Evolutionary conservation across 306 rosid species (phyloP).

Genomic region (Acacia confusa): DNA sequence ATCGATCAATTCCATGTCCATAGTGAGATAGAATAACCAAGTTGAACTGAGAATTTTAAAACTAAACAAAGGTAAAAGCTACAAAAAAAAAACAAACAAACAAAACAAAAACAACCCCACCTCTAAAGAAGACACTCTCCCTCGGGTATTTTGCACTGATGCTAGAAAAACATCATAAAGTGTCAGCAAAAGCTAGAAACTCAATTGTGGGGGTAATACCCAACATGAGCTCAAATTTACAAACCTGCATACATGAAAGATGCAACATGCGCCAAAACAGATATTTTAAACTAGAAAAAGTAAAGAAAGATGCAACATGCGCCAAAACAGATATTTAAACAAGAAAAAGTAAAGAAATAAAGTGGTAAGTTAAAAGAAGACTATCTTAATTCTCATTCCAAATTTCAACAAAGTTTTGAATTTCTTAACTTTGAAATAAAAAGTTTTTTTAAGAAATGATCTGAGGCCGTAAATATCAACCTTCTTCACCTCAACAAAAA

Average conservation of each 20-base stretch:
- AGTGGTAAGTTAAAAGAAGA: not conserved
- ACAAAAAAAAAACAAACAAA: not conserved
- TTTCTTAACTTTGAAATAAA: not conserved
- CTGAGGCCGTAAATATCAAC: no score
- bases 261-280: not conserved
- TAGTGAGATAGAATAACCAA: not conserved
- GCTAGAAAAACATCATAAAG: slow-evolving; percentile 48
- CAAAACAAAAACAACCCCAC: no score
- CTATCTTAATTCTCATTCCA: not conserved
- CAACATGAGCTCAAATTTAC: slow-evolving; percentile 27
- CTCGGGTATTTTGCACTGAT: slow-evolving; percentile 68
- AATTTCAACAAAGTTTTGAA: not conserved
- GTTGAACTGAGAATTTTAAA: slow-evolving; percentile 8
- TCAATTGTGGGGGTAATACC: not conserved
- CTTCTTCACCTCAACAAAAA: no score
- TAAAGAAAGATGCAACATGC: no score
- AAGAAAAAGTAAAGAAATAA: not conserved
- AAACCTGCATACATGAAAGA: slow-evolving; percentile 51
- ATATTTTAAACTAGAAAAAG: no score
- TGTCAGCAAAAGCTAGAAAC: slow-evolving; percentile 33
- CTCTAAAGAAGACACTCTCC: slow-evolving; percentile 54
- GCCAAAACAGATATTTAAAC: no score
- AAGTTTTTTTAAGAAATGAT: no score
- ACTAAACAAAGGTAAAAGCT: not conserved
- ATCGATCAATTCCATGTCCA: not conserved